These are phyloP conservation scores for Strobilomyces echinocephalus DNA, from an alignment of 768 basidiomycete genomes.

Conservation along the genomic window DNA sequence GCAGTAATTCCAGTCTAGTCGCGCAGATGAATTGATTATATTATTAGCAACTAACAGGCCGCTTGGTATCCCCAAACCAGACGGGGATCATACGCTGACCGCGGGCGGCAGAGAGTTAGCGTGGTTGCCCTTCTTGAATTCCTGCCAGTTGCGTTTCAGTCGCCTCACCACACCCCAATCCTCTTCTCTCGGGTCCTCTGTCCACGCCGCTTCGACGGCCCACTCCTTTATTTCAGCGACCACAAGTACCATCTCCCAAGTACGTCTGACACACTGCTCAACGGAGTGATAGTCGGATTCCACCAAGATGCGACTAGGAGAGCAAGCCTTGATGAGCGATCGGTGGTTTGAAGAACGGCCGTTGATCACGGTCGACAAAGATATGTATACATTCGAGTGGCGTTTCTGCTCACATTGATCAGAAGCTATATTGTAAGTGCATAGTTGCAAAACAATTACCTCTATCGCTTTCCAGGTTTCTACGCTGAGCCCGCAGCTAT, in stretches of 20 bases:
- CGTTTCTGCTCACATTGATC: slow-evolving; percentile 46
- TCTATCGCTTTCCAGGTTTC: slow-evolving; percentile 73
- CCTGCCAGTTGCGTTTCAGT: slow-evolving; percentile 68
- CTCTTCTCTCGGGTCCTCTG: slow-evolving; percentile 28
- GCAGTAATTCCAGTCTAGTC: slow-evolving; percentile 1
- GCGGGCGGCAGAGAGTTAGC: not conserved
- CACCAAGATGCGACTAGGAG: slow-evolving; percentile 65
- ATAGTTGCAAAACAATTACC: slow-evolving; percentile 37
- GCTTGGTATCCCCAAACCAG: too few species aligned
- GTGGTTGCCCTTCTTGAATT: slow-evolving; percentile 52
- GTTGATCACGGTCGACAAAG: slow-evolving; percentile 84
- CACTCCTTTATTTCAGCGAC: slow-evolving; percentile 77
- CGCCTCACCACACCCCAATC: slow-evolving; percentile 62
- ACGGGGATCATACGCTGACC: not conserved
- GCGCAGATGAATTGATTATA: not conserved
- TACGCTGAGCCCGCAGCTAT: slow-evolving; percentile 82
- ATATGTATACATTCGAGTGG: slow-evolving; percentile 78
- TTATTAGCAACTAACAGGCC: not conserved
- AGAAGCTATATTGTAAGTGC: slow-evolving; percentile 3
- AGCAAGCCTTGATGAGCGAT: slow-evolving; percentile 59
- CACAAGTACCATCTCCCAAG: slow-evolving; percentile 73
- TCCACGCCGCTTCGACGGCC: slow-evolving; percentile 63
- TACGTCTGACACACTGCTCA: slow-evolving; percentile 48
- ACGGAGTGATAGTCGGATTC: slow-evolving; percentile 84
- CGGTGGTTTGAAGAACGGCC: slow-evolving; percentile 59